Evolutionary conservation across 345 rosid species (phyloP).

Genomic region (Microcos paniculata): DNA sequence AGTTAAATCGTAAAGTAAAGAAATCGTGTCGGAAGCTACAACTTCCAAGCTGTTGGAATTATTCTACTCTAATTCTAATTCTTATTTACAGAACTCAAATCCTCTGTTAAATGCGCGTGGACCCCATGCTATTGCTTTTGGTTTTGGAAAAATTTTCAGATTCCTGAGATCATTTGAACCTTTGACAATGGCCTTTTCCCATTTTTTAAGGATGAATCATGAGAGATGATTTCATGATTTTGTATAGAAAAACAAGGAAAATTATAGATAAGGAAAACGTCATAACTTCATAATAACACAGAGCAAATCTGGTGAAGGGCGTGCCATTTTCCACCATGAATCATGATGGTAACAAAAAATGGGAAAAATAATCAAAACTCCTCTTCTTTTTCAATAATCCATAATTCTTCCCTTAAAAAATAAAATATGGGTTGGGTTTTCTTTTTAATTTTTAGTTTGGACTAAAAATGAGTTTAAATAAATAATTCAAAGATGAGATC

Average conservation of each 20-base stretch:
- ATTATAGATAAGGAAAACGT: background rate
- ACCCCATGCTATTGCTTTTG: background rate
- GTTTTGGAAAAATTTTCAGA: background rate
- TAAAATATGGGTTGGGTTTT: too few relatives aligned
- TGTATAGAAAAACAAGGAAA: too few relatives aligned
- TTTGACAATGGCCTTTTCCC: background rate
- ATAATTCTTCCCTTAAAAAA: too few relatives aligned
- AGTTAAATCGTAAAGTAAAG: background rate
- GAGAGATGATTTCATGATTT: background rate
- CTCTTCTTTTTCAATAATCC: too few relatives aligned
- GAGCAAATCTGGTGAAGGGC: background rate
- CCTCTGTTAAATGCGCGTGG: background rate
- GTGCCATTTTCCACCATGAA: background rate
- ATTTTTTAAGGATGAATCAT: background rate
- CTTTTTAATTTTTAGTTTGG: too few relatives aligned
- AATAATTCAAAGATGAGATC: too few relatives aligned
- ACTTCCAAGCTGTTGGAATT: constrained; percentile 3
- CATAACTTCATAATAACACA: background rate
- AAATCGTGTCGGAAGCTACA: background rate
- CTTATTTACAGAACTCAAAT: background rate
- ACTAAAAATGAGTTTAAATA: too few relatives aligned
- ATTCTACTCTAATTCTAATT: background rate
- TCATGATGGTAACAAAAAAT: too few relatives aligned
- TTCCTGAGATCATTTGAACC: background rate
- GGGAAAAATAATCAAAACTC: too few relatives aligned